These are phyloP conservation scores for Litsea cubeba DNA, from an alignment of 164 flowering plant genomes.

Conservation along the genomic window DNA sequence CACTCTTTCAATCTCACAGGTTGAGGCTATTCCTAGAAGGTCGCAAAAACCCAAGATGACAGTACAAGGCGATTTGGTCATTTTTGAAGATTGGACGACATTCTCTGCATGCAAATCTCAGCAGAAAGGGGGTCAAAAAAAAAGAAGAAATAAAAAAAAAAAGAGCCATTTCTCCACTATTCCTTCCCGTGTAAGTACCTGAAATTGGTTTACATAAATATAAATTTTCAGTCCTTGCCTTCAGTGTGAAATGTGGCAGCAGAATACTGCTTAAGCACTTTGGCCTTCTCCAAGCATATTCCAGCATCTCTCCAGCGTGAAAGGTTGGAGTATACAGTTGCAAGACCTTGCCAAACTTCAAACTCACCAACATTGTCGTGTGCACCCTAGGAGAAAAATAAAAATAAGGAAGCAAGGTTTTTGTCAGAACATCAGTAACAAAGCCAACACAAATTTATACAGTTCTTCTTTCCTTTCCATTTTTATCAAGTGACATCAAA, in stretches of 20 bases:
- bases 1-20: no score
- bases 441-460: not conserved
- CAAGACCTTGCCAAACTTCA: constrained; percentile 95
- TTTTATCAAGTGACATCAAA: no score
- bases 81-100: not conserved
- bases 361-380: constrained; percentile 61
- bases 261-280: constrained; percentile 54
- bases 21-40: not conserved
- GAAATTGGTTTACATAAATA: not conserved
- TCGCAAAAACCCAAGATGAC: not conserved
- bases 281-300: constrained; percentile 79
- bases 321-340: constrained; percentile 77
- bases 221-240: constrained; percentile 44
- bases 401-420: no score
- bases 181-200: not conserved
- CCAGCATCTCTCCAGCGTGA: constrained; percentile 90
- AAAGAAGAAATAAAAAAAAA: no score
- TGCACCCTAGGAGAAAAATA: constrained; percentile 15
- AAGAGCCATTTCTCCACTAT: not conserved
- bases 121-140: no score
- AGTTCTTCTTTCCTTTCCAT: not conserved
- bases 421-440: not conserved
- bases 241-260: constrained; percentile 59
- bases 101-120: not conserved
- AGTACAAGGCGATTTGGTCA: not conserved